phyloP scores from a whole-genome alignment of 495 filamentous ascomycete genomes.

The Margaritispora aquatica region DNA sequence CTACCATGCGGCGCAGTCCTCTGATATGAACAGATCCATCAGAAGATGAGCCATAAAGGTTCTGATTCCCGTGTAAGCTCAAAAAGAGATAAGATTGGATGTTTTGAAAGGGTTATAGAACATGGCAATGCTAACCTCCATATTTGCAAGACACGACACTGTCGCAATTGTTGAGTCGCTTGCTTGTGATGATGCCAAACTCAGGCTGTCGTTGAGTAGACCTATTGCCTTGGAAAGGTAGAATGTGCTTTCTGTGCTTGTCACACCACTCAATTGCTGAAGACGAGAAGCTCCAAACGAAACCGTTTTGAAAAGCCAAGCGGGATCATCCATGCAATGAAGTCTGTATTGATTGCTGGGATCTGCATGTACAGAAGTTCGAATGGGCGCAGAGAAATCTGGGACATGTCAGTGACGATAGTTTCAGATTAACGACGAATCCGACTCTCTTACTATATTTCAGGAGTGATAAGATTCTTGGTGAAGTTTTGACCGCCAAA shows the following conservation, averaged over 20 bases:
- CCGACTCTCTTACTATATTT: background rate
- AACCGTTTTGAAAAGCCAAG: background rate
- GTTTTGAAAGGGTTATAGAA: background rate
- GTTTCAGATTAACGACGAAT: background rate
- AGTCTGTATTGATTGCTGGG: background rate
- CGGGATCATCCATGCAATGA: background rate
- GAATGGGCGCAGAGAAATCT: background rate
- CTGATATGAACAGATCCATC: no score
- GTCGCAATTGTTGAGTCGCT: background rate
- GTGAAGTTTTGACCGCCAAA: background rate
- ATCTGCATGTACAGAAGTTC: background rate
- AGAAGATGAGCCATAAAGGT: no score
- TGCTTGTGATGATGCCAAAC: background rate
- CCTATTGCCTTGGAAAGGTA: background rate
- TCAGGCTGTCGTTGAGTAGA: background rate
- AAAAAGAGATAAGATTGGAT: background rate
- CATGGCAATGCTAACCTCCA: background rate
- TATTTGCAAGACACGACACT: background rate
- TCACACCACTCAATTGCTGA: background rate
- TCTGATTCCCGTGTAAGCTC: no score
- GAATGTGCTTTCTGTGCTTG: background rate
- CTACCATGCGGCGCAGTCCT: no score
- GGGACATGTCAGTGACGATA: background rate
- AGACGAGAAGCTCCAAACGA: background rate
- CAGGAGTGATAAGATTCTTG: background rate